A percentile compares a stretch with the other conserved stretches of the same genome.
Evolutionary conservation across 768 basidiomycete genomes (phyloP).

Genomic region (Tephrocybe sp.): DNA sequence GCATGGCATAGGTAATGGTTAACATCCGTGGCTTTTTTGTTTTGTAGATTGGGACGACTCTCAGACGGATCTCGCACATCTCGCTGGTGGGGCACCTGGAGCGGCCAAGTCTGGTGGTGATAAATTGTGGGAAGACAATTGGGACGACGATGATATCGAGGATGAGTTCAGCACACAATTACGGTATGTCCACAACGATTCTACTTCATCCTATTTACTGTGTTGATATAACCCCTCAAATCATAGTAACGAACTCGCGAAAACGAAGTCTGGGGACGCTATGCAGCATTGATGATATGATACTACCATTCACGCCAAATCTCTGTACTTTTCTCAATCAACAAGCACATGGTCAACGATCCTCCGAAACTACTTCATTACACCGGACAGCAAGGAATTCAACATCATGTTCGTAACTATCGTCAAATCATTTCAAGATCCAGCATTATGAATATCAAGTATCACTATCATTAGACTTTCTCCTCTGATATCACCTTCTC

Average conservation of each 20-base stretch:
- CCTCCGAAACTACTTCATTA: neutral
- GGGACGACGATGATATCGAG: constrained; percentile 99
- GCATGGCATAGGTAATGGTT: neutral
- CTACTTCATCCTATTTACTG: neutral
- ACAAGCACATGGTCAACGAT: no score
- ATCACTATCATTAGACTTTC: constrained; percentile 1
- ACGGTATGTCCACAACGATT: constrained; percentile 55
- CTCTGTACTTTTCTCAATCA: neutral
- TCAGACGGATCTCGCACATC: constrained; percentile 76
- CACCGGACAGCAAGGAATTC: neutral
- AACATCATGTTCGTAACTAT: constrained; percentile 1
- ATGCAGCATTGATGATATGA: constrained; percentile 50
- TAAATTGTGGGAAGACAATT: constrained; percentile 99
- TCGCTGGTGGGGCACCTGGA: constrained; percentile 71
- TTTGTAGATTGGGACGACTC: constrained; percentile 84
- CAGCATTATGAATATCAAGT: no score
- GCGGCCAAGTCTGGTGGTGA: constrained; percentile 79
- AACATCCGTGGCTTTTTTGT: neutral
- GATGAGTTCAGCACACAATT: constrained; percentile 96
- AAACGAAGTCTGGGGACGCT: constrained; percentile 47
- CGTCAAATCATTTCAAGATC: neutral
- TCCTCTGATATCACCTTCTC: constrained; percentile 18
- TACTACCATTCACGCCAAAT: neutral
- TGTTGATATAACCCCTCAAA: neutral
- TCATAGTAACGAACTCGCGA: constrained; percentile 59